Percentiles rank a stretch among this genome's conserved stretches.
Conservation (phyloP, 2,329 filamentous ascomycete species). For the Coniella lustricola region DNA sequence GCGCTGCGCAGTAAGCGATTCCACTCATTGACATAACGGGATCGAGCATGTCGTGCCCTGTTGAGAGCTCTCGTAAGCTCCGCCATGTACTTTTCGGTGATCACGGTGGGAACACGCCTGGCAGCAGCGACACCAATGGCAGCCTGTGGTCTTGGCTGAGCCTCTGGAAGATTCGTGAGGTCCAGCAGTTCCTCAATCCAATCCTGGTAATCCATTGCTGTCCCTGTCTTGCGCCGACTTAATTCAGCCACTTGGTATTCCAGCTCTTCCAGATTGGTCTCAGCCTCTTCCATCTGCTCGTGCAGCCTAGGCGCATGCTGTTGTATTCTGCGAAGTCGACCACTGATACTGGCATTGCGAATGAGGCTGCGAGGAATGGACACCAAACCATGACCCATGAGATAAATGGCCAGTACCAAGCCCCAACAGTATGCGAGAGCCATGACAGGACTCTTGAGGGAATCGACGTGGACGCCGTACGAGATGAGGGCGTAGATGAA, state of each 20-base stretch:
- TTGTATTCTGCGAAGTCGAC: slow-evolving; percentile 68
- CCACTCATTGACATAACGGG: slow-evolving; percentile 83
- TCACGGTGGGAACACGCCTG: slow-evolving; percentile 63
- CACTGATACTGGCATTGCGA: slow-evolving; percentile 69
- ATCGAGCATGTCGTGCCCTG: slow-evolving; percentile 74
- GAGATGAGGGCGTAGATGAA: slow-evolving; percentile 77
- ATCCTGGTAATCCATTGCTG: slow-evolving; percentile 68
- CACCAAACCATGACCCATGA: slow-evolving; percentile 96
- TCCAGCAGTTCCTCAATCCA: slow-evolving; percentile 96
- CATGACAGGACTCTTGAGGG: slow-evolving; percentile 82
- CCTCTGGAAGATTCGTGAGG: slow-evolving; percentile 61
- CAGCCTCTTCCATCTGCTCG: slow-evolving; percentile 81
- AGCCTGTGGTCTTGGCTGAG: slow-evolving; percentile 36
- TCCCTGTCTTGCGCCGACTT: slow-evolving; percentile 71
- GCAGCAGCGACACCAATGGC: slow-evolving; percentile 36
- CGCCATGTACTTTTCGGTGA: slow-evolving; percentile 89
- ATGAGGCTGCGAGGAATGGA: slow-evolving; percentile 79
- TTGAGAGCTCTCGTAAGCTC: slow-evolving; percentile 78
- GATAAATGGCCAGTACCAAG: slow-evolving; percentile 81
- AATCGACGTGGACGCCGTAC: slow-evolving; percentile 64
- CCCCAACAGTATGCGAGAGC: slow-evolving; percentile 93
- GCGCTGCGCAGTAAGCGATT: slow-evolving; percentile 69
- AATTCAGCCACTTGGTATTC: slow-evolving; percentile 77
- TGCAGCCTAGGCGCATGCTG: slow-evolving; percentile 71
- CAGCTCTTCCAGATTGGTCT: slow-evolving; percentile 70